phyloP scores from a whole-genome alignment of 352 stramenopile genomes.

The Globisporangium cylindrosporum region DNA sequence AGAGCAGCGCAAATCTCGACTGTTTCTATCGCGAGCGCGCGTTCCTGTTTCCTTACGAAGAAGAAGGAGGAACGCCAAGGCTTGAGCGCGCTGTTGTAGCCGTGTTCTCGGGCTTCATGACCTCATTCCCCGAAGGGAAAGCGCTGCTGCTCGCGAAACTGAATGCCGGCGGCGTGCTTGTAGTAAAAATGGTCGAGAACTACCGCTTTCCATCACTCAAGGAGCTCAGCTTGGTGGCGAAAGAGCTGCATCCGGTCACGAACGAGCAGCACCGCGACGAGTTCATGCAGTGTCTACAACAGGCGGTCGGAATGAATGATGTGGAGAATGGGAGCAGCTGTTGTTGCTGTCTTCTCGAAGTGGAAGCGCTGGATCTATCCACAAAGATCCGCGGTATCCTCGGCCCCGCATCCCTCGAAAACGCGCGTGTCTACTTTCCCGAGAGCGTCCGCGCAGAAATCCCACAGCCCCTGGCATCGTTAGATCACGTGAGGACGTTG shows the following conservation, averaged over 20 bases:
- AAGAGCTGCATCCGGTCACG: conserved; percentile 10
- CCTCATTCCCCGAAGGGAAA: conserved; percentile 22
- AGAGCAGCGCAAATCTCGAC: conserved; percentile 51
- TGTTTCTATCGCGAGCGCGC: conserved; percentile 61
- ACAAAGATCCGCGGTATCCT: conserved; percentile 35
- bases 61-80: background rate
- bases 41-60: conserved; percentile 48
- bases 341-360: conserved; percentile 21
- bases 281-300: background rate
- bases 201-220: background rate
- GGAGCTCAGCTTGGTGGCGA: conserved; percentile 1
- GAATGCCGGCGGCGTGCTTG: conserved; percentile 13
- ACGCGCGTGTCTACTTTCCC: conserved; percentile 42
- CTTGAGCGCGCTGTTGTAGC: conserved; percentile 39
- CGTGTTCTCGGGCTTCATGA: conserved; percentile 38
- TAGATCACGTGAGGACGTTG: conserved; percentile 22
- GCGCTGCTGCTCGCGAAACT: conserved; percentile 31
- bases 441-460: conserved; percentile 45
- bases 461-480: conserved; percentile 3
- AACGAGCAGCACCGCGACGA: conserved; percentile 7
- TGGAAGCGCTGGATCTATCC: conserved; percentile 45
- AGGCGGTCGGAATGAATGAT: background rate
- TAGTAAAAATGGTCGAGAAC: conserved; percentile 3
- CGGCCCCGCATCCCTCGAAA: conserved; percentile 30
- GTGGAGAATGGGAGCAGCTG: background rate